Base-by-base conservation (phyloP, 495 filamentous ascomycete species). In the Letharia lupina region DNA sequence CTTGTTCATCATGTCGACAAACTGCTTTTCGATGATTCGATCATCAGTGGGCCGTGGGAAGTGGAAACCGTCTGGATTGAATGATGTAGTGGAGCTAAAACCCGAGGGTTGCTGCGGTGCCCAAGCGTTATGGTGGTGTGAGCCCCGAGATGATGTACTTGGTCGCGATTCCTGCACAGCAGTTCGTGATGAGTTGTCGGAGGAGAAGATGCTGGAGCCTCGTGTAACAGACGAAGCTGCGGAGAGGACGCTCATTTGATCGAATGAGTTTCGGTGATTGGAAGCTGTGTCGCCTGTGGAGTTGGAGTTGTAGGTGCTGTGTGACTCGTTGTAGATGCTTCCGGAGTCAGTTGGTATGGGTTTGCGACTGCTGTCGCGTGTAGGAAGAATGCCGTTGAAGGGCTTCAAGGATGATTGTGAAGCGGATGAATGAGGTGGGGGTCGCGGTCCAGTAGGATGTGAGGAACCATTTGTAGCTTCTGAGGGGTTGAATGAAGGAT, bases 1-100 rank as follows among this genome's bases (percentile, higher is more conserved):
- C 76, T 98, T 98, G 70, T 94, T 87, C 95, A 98, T 98, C 70
- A 98, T 78, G 42, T 89, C 89, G 68, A 92, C 79, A 70, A 98
- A 98, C 76, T 96, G 88, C 72, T 89, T 84, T 75, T 98, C 94
- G n/a, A 96, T 89, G 10, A 93, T 75, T 61, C 85, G 83, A 71
- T 96, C 93, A 75, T 96, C 92, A 54, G 85, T 80, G 13, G 94
- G 94, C 50, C 86, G 80, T 60, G 80, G 79, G 35, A 95, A 83
- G 66, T 86, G 83, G 71, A 89, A 86, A 39, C 82, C 82, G 54
- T 85, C 86, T 64, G 80, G 75, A 48, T 77, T 65, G 68, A 82
- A 80, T 4, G 80, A 83, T 7, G 78, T 70, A 28, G 81, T 81
- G 67, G 83, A 75, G 65, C 78, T 70, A 63, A 83, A 77, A 11